Evolutionary conservation across 805 yeast species (phyloP), one percentile per base, ranked within the genome.

Genomic region (Ogataea pini): DNA sequence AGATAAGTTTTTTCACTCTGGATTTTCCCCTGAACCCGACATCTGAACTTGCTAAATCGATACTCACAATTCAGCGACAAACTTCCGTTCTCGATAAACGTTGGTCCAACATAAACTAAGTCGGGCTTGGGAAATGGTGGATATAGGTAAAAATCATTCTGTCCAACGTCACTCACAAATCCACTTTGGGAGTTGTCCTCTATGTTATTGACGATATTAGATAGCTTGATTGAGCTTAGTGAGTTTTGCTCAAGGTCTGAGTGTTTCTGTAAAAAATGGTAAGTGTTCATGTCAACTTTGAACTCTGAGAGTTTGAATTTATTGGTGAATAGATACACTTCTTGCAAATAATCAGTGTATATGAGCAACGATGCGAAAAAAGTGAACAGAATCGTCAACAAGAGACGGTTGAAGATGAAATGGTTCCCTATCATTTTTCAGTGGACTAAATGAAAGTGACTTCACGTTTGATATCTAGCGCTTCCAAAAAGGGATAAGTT

Each of bases 311-410:
- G 32, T 33, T 56, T 58, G 45, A 63, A 51, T 31, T 55, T 58
- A 32, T 57, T 59, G 40, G 58, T 53, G 38, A 61, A 64, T 12
- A 63, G 45, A 17, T 61, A 60, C 7, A 53, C 38, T 28, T 63
- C 68, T 40, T 63, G 65, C 17, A 62, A 36, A 45, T 58, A 62
- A 42, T 63, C 61, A 2, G 63, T 57, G 45, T 62, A 64, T 10
- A 62, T 50, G 29, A 62, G 42, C 46, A 61, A 25, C 20, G 55
- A 44, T 5, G 62, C 57, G 42, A 55, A 61, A 19, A 61, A 49
- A 7, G 54, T 39, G 20, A 63, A 52, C 18, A 63, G 48, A 3
- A 61, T 47, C 20, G 58, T 48, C 6, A 50, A 42, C 22, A 63
- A 44, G 1, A 57, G 24, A 24, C 57, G 42, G 22, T 58, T 55